phyloP scores from a whole-genome alignment of 1,284 basidiomycete species.

The Sanguinoderma infundibulare region DNA sequence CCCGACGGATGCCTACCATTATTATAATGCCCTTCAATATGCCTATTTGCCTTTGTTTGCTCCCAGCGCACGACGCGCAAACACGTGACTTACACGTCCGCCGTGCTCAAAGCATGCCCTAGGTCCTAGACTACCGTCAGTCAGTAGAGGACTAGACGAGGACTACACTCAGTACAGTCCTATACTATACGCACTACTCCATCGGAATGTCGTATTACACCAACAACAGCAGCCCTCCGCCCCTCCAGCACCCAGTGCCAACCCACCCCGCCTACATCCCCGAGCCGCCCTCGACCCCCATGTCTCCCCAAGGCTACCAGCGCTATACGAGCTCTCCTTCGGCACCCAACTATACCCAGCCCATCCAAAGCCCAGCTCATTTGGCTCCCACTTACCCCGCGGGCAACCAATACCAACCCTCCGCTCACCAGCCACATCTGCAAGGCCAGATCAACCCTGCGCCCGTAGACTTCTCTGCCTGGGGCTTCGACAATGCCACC shows the following conservation, averaged over 20 bases:
- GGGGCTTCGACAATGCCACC: conserved; percentile 92
- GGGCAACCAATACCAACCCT: conserved; percentile 32
- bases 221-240: conserved; percentile 72
- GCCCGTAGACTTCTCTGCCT: conserved; percentile 62
- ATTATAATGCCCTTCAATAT: neutral
- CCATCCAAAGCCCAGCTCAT: conserved; percentile 23
- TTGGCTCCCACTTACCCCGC: conserved; percentile 37
- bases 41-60: conserved; percentile 13
- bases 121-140: no score
- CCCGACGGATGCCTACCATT: neutral
- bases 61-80: neutral
- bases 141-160: no score
- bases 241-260: conserved; percentile 87
- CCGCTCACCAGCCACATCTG: conserved; percentile 37
- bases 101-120: no score
- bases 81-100: conserved; percentile 3
- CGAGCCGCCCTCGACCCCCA: conserved; percentile 84
- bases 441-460: conserved; percentile 32
- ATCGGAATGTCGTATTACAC: conserved; percentile 45
- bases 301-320: conserved; percentile 77
- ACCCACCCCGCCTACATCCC: conserved; percentile 90
- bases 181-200: no score
- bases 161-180: no score
- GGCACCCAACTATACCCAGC: conserved; percentile 41
- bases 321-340: conserved; percentile 70